These are phyloP conservation scores for Pseudogymnoascus sp. DNA, from an alignment of 2,329 filamentous ascomycete genomes.

Conservation along the genomic window DNA sequence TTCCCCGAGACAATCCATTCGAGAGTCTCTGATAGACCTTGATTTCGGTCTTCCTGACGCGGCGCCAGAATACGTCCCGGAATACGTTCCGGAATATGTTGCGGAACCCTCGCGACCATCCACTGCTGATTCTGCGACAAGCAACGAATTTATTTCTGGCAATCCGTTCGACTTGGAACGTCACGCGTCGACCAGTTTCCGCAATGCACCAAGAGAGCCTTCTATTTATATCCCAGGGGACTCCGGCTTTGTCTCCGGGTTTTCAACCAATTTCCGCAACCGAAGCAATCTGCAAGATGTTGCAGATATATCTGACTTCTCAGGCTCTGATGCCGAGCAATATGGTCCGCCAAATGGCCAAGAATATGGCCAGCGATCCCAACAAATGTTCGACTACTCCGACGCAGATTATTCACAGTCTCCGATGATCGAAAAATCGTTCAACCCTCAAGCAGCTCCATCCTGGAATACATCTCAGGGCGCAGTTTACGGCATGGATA, in stretches of 20 bases:
- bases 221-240: slow-evolving; percentile 53
- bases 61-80: slow-evolving; percentile 43
- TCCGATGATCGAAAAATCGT: slow-evolving; percentile 9
- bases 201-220: slow-evolving; percentile 17
- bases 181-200: slow-evolving; percentile 47
- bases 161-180: slow-evolving; percentile 57
- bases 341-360: background rate
- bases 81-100: slow-evolving; percentile 48
- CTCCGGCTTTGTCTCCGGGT: slow-evolving; percentile 39
- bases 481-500: background rate
- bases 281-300: slow-evolving; percentile 18
- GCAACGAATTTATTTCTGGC: slow-evolving; percentile 45
- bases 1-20: slow-evolving; percentile 18
- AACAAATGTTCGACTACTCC: background rate
- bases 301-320: slow-evolving; percentile 25
- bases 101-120: slow-evolving; percentile 45
- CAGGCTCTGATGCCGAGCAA: slow-evolving; percentile 21
- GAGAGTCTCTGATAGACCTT: slow-evolving; percentile 40
- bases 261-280: slow-evolving; percentile 23
- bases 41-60: slow-evolving; percentile 46
- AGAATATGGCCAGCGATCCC: background rate
- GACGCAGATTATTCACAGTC: background rate
- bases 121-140: slow-evolving; percentile 50
- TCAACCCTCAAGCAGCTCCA: slow-evolving; percentile 11
- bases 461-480: slow-evolving; percentile 12